Percentiles rank a stretch among this genome's conserved stretches.
phyloP scores from a whole-genome alignment of 2,329 filamentous ascomycete genomes.

The Penicillium sp. region DNA sequence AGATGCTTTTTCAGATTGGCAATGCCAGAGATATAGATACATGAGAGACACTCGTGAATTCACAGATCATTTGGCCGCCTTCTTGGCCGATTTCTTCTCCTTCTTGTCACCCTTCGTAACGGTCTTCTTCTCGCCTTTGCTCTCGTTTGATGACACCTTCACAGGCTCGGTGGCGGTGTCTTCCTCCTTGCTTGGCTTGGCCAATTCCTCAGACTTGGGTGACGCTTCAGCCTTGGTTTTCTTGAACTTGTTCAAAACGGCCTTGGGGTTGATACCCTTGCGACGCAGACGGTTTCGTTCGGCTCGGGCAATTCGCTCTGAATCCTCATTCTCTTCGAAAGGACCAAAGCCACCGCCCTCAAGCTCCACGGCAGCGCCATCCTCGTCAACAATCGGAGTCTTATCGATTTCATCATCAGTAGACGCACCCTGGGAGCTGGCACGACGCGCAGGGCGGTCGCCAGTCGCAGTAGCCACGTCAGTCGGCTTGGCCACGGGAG shows the following conservation, averaged over 20 bases:
- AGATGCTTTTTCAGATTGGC: slow-evolving; percentile 25
- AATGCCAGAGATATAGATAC: slow-evolving; percentile 24
- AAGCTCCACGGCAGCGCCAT: slow-evolving; percentile 28
- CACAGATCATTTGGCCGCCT: slow-evolving; percentile 29
- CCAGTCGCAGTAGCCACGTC: slow-evolving; percentile 28
- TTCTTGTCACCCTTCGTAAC: slow-evolving; percentile 21
- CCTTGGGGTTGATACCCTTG: slow-evolving; percentile 70
- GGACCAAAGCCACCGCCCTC: slow-evolving; percentile 62
- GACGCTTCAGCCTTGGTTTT: slow-evolving; percentile 24
- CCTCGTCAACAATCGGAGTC: slow-evolving; percentile 59
- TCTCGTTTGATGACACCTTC: slow-evolving; percentile 20
- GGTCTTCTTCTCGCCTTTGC: slow-evolving; percentile 18
- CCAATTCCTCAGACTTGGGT: slow-evolving; percentile 18
- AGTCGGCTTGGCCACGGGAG: slow-evolving; percentile 47
- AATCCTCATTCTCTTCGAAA: slow-evolving; percentile 72
- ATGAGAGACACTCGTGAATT: slow-evolving; percentile 15
- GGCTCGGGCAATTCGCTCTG: slow-evolving; percentile 68
- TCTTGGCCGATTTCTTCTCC: slow-evolving; percentile 28
- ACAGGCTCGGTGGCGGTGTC: slow-evolving; percentile 21
- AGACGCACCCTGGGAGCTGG: slow-evolving; percentile 23
- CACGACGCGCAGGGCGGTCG: slow-evolving; percentile 17
- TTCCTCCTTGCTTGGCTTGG: slow-evolving; percentile 16
- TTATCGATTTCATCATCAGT: slow-evolving; percentile 59
- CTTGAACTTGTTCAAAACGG: slow-evolving; percentile 45
- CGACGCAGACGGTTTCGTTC: slow-evolving; percentile 70